Conservation (phyloP, 2,329 filamentous ascomycete species). For the Cercospora sp. region DNA sequence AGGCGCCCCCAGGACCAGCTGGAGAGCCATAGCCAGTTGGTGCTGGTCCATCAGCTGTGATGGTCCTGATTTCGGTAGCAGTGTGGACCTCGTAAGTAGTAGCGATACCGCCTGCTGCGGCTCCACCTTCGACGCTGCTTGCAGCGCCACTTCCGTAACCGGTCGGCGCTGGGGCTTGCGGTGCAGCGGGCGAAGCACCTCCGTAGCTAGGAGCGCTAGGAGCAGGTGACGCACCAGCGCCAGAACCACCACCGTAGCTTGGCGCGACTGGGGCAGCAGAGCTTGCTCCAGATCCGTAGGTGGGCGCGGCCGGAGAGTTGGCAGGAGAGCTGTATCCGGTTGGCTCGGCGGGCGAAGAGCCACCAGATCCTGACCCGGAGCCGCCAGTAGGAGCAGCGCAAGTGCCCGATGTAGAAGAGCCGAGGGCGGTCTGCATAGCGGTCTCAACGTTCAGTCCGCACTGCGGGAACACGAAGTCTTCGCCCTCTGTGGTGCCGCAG, state of each 20-base stretch:
- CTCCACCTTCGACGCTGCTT: not conserved
- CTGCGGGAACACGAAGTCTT: no score
- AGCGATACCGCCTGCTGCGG: not conserved
- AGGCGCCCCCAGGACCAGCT: not conserved
- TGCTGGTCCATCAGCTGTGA: conserved; percentile 17
- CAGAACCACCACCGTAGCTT: conserved; percentile 6
- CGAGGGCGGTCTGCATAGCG: no score
- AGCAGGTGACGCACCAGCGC: not conserved
- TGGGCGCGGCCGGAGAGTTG: conserved; percentile 13
- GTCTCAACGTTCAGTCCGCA: no score
- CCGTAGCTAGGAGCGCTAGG: not conserved
- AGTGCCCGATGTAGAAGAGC: no score
- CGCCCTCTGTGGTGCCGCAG: no score
- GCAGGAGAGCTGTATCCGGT: conserved; percentile 1
- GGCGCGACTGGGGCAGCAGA: conserved; percentile 10
- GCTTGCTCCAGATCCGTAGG: conserved; percentile 16
- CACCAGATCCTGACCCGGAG: no score
- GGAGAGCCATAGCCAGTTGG: conserved; percentile 12
- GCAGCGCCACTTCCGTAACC: conserved; percentile 7
- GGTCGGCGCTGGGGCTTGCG: conserved; percentile 3
- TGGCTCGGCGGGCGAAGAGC: conserved; percentile 2
- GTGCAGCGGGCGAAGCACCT: not conserved
- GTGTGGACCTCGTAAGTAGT: conserved; percentile 16
- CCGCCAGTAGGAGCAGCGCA: no score
- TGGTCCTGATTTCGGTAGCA: conserved; percentile 22